Percentiles rank a stretch among this genome's conserved stretches.
phyloP scores from a whole-genome alignment of 2,329 filamentous ascomycete genomes.

The Tetracladium maxilliforme region DNA sequence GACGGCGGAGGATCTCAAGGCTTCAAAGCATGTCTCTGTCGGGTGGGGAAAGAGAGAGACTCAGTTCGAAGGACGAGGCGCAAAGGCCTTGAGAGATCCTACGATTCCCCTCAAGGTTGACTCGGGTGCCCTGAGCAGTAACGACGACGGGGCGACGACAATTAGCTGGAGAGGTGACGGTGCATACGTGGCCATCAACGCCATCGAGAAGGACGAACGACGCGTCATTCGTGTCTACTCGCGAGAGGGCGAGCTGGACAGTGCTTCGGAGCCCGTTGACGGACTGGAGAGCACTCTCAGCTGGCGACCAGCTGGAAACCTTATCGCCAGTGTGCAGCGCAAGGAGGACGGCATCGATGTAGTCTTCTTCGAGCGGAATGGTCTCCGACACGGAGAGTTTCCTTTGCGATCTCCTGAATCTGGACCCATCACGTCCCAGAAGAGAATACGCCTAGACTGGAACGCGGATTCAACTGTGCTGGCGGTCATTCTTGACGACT shows the following conservation, averaged over 20 bases:
- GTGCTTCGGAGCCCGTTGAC: slow-evolving; percentile 89
- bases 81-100: slow-evolving; percentile 75
- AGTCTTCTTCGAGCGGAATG: slow-evolving; percentile 93
- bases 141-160: slow-evolving; percentile 56
- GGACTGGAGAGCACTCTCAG: slow-evolving; percentile 75
- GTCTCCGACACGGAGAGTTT: slow-evolving; percentile 92
- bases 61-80: slow-evolving; percentile 87
- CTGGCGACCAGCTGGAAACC: slow-evolving; percentile 82
- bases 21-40: slow-evolving; percentile 89
- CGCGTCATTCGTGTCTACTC: slow-evolving; percentile 83
- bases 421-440: slow-evolving; percentile 37
- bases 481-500: slow-evolving; percentile 60
- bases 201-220: slow-evolving; percentile 51
- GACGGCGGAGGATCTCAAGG: slow-evolving; percentile 60
- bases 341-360: slow-evolving; percentile 58
- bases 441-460: slow-evolving; percentile 60
- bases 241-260: slow-evolving; percentile 79
- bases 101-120: slow-evolving; percentile 91
- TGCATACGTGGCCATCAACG: slow-evolving; percentile 77
- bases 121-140: slow-evolving; percentile 57
- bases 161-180: slow-evolving; percentile 95
- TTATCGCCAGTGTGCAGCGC: slow-evolving; percentile 76
- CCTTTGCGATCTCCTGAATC: slow-evolving; percentile 53
- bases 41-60: slow-evolving; percentile 98
- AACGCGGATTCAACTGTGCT: slow-evolving; percentile 86